These are phyloP conservation scores for Castanea sativa DNA, from an alignment of 306 rosid genomes.

Conservation along the genomic window DNA sequence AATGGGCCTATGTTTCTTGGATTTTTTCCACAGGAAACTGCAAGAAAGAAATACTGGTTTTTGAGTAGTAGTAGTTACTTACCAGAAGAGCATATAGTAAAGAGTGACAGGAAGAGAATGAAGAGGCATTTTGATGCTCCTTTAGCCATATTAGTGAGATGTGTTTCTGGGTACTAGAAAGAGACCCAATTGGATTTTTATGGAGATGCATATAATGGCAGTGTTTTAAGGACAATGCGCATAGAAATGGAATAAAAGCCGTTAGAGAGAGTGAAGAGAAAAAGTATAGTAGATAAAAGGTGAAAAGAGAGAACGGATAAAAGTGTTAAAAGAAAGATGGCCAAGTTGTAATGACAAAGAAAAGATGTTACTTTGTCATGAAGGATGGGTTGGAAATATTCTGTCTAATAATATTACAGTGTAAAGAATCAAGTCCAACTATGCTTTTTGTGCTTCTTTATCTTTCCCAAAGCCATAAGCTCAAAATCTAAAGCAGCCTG, in stretches of 20 bases:
- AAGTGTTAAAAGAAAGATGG: constrained; percentile 32
- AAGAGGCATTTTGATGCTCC: constrained; percentile 45
- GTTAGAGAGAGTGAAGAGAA: constrained; percentile 10
- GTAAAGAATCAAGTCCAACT: constrained; percentile 22
- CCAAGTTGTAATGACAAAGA: constrained; percentile 36
- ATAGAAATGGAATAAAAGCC: constrained; percentile 26
- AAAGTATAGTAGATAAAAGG: constrained; percentile 44
- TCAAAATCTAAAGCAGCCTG: constrained; percentile 34
- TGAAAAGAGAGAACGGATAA: constrained; percentile 23
- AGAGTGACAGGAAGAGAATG: constrained; percentile 48
- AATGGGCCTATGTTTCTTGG: background rate
- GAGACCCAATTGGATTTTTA: constrained; percentile 29
- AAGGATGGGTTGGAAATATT: constrained; percentile 42
- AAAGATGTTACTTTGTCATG: constrained; percentile 62
- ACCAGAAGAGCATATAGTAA: constrained; percentile 62
- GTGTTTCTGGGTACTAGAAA: constrained; percentile 24
- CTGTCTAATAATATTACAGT: background rate
- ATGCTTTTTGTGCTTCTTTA: constrained; percentile 32
- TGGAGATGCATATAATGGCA: constrained; percentile 28
- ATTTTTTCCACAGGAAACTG: background rate
- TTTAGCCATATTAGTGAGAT: constrained; percentile 47
- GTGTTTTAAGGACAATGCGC: constrained; percentile 41
- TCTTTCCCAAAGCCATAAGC: constrained; percentile 31
- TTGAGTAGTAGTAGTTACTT: constrained; percentile 19
- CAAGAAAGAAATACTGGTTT: background rate